These are phyloP conservation scores for Solanum medicagineum DNA, from an alignment of 257 asterid genomes.

Conservation along the genomic window DNA sequence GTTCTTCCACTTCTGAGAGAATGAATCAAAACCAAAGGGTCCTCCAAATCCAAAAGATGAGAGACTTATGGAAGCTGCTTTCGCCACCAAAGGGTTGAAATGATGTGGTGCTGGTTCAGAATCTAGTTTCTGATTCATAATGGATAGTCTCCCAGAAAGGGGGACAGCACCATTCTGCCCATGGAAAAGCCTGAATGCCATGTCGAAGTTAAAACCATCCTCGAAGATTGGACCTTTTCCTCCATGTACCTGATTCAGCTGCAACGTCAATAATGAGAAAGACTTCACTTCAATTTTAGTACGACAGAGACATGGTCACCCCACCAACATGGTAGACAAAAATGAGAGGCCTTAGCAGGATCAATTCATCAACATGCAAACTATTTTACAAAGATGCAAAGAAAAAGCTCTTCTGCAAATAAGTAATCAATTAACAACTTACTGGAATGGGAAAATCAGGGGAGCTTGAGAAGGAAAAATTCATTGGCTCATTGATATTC, in stretches of 20 bases:
- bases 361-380: neutral
- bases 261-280: neutral
- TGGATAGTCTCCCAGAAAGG: slow-evolving; percentile 46
- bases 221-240: slow-evolving; percentile 87
- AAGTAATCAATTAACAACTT: slow-evolving; percentile 9
- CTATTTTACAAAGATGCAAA: neutral
- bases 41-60: slow-evolving; percentile 83
- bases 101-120: slow-evolving; percentile 38
- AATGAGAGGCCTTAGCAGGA: neutral
- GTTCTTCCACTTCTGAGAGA: slow-evolving; percentile 55
- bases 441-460: slow-evolving; percentile 50
- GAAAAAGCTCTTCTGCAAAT: neutral
- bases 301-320: neutral
- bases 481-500: slow-evolving; percentile 82
- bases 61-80: slow-evolving; percentile 87
- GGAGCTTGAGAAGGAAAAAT: slow-evolving; percentile 63
- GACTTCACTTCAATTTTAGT: neutral
- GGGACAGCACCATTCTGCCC: slow-evolving; percentile 94
- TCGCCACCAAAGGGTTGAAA: slow-evolving; percentile 89
- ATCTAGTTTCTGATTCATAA: slow-evolving; percentile 25
- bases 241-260: slow-evolving; percentile 34
- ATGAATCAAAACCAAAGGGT: slow-evolving; percentile 75
- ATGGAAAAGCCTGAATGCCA: slow-evolving; percentile 85
- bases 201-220: slow-evolving; percentile 90
- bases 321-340: neutral